These are phyloP conservation scores for Ceratocystis huliohia DNA, from an alignment of 2,329 filamentous ascomycete species.

Conservation along the genomic window DNA sequence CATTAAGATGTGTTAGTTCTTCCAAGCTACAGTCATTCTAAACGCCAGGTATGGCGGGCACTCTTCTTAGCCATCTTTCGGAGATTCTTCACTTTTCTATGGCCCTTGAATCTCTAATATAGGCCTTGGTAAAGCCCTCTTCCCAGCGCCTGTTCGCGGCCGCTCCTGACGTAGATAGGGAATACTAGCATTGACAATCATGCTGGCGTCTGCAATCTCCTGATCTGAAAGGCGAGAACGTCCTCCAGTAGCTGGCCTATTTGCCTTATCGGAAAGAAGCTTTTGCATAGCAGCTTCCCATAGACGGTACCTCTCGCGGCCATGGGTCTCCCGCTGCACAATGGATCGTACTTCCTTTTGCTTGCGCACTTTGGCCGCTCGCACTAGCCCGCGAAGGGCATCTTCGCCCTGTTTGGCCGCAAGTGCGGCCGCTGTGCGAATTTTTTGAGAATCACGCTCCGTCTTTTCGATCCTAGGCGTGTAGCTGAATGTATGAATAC, in stretches of 20 bases:
- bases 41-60: background rate
- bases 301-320: slow-evolving; percentile 43
- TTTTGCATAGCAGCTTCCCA: slow-evolving; percentile 51
- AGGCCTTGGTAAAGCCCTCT: slow-evolving; percentile 13
- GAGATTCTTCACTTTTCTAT: background rate
- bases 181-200: slow-evolving; percentile 42
- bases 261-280: slow-evolving; percentile 33
- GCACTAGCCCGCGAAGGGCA: slow-evolving; percentile 45
- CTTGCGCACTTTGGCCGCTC: slow-evolving; percentile 50
- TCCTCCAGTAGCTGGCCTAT: background rate
- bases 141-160: slow-evolving; percentile 17
- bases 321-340: slow-evolving; percentile 40
- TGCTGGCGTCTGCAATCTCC: slow-evolving; percentile 50
- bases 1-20: background rate
- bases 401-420: slow-evolving; percentile 51
- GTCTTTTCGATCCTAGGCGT: slow-evolving; percentile 36
- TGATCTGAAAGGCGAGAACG: slow-evolving; percentile 19
- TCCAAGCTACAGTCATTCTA: background rate
- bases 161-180: slow-evolving; percentile 18
- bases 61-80: background rate
- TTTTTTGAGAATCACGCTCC: slow-evolving; percentile 42
- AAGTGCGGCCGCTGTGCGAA: slow-evolving; percentile 46
- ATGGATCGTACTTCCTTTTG: slow-evolving; percentile 50
- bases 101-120: slow-evolving; percentile 16
- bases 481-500: slow-evolving; percentile 50